Base-by-base conservation (phyloP, 306 rosid genomes). In the Cucumis cinereus region DNA sequence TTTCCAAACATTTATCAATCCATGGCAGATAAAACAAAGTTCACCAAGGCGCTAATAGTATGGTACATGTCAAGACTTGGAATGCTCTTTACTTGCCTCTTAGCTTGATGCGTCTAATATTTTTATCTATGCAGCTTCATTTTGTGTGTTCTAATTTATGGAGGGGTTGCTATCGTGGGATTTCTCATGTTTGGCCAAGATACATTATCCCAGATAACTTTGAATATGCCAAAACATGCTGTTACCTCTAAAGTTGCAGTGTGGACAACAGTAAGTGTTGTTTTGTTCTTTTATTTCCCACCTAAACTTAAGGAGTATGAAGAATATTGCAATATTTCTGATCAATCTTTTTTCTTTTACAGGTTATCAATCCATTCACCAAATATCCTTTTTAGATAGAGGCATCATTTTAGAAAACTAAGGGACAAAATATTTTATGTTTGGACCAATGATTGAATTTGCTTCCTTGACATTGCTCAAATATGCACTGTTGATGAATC, bases 1-100 rank as follows among this genome's bases (percentile, higher is more conserved):
- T 89, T 93, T 57, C 97, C 95, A 33, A 93, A 93, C 77, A 83
- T 93, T 63, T 93, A 90, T 77, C 97, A 89, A 33, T 93, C 93
- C 15, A 90, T 93, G 97, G 93, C 91, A 26, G 81, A 88, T 82
- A 93, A 89, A 81, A 84, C 63, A 70, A 77, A 89, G 81, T 89
- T 86, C 73, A 86, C 75, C 76, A 80, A 76, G 58, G 93, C 95
- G 30, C 20, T 90, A 2, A 35, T 77, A 15, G 77, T 81, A 69
- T 82, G 91, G 87, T 86, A 68, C 50, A 23, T 24, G 30, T 61
- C 28, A 47, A 70, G 58, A 9, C 58, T 73, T n/a, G 30, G 60
- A 36, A 38, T 24, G 26, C 38, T 2, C 38, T 76, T 33, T 36
- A 68, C 38, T 73, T 47, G 20, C 60, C 76, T 73, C 74, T 68